Evolutionary conservation across 495 filamentous ascomycete genomes (phyloP), one percentile per base, ranked within the genome.

Genomic region (Penicillium ucsense): DNA sequence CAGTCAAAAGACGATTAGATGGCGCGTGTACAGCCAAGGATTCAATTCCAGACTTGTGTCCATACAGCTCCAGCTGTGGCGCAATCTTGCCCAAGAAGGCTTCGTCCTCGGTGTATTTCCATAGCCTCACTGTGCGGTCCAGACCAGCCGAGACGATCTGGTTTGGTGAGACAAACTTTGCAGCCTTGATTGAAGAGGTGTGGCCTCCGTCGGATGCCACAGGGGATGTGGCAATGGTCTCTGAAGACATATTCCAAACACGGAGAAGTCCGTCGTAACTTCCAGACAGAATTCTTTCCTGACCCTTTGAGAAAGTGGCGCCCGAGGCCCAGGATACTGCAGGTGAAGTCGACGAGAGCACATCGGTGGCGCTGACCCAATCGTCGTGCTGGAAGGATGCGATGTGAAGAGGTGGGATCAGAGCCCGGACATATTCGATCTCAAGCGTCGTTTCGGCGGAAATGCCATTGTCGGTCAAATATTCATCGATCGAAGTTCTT

Each of bases 371-470:
- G 62, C 84, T 85, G 32, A 98, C 85, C 92, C 92, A 98, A 58
- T 96, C 91, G 57, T 96, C 89, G 61, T 97, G 89, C 68, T 95
- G 80, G 65, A 94, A 96, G 46, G 84, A 87, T 5, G 89, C 80
- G 37, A 90, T 80, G 62, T 88, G 86, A 8, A 84, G 70, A 20
- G 92, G 94, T 1, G 92, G 92, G 61, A 95, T 82, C 44, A 94
- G 70, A 45, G 88, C 89, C 49, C 88, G 83, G 6, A 95, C 88
- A 70, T 96, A 98, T 72, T 96, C 89, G 38, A 98, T 77, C 32
- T 83, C 84, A 31, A 98, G 67, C 3, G 82, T 88, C 6, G 83
- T 83, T 69, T 98, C 92, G 31, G 88, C 75, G 36, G 87, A 94
- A 47, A 95, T 81, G 37, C 90, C 92, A 67, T 92, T 84, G 51